Evolutionary conservation across 352 stramenopile genomes (phyloP), one percentile per base, ranked within the genome.

Genomic region (Globisporangium parvum): DNA sequence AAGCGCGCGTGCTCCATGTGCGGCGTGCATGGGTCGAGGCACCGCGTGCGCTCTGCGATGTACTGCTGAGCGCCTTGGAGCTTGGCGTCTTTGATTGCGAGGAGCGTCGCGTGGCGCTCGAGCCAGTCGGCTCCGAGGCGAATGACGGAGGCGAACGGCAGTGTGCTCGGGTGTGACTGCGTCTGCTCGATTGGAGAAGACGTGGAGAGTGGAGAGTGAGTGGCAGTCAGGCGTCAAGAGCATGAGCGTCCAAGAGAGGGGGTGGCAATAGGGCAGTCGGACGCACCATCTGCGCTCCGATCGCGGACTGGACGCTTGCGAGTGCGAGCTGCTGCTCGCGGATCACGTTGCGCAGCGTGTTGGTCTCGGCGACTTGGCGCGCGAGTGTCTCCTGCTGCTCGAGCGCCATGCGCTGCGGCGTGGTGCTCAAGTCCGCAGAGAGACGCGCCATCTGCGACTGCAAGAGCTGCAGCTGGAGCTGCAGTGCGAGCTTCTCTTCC

Each of bases 1-100:
- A 80, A 84, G 8, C 66, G 45, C 3, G 21, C 42, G 60, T 26
- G 9, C 31, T 61, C n/a, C 17, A 21, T 31, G 40, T 49, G 47
- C 15, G 35, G 17, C 28, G 48, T 6, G 10, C 53, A 21, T 6
- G 33, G n/a, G 14, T 56, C 23, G 11, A 62, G 24, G 11, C 42
- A 58, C 21, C 50, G 35, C 17, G 57, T 63, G 24, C 57, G 45
- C 37, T 54, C 50, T 26, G 52, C 49, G 10, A 63, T 21, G 8
- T 53, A 47, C 26, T 53, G 28, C 1, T 15, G 17, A 0, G 37
- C 21, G 18, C 40, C 49, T 4, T 41, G 47, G 5, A 57, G 24
- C 33, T 58, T 63, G 17, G 44, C 55, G 23, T 39, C 44, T 52
- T 71, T 71, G 10, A 77, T 18, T 0, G 33, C 51, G 2, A 53